phyloP scores from a whole-genome alignment of 768 basidiomycete genomes.

The Pholiota conissans region DNA sequence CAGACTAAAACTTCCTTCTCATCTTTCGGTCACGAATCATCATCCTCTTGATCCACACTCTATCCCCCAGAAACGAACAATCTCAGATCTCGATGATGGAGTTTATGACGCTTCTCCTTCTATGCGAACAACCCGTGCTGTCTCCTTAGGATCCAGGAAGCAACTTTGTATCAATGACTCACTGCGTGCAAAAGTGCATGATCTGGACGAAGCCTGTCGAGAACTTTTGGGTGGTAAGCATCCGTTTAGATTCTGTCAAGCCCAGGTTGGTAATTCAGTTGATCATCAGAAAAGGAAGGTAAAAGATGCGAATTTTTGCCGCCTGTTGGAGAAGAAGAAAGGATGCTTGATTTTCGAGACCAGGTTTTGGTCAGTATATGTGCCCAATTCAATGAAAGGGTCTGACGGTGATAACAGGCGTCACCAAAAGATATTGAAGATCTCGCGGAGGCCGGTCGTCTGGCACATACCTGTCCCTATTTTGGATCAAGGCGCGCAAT shows the following conservation, averaged over 20 bases:
- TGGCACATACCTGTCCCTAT: slow-evolving; percentile 81
- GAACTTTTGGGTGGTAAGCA: slow-evolving; percentile 70
- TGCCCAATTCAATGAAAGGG: not conserved
- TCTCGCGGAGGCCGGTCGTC: slow-evolving; percentile 70
- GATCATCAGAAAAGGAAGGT: slow-evolving; percentile 53
- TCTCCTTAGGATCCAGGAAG: slow-evolving; percentile 88
- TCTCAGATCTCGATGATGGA: slow-evolving; percentile 11
- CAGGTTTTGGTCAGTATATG: slow-evolving; percentile 67
- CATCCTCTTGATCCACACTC: slow-evolving; percentile 8
- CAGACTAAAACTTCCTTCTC: slow-evolving; percentile 54
- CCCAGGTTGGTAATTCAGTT: not conserved
- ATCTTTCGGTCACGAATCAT: slow-evolving; percentile 25
- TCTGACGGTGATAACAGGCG: slow-evolving; percentile 48
- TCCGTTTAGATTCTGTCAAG: not conserved
- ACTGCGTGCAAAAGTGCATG: slow-evolving; percentile 57
- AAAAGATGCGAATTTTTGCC: slow-evolving; percentile 81
- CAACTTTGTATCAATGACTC: slow-evolving; percentile 92
- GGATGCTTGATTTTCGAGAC: slow-evolving; percentile 83
- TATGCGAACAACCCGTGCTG: slow-evolving; percentile 47
- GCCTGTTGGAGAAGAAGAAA: slow-evolving; percentile 59
- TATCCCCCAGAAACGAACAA: slow-evolving; percentile 24
- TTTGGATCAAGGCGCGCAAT: slow-evolving; percentile 90
- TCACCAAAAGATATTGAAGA: slow-evolving; percentile 94
- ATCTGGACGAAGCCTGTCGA: slow-evolving; percentile 87
- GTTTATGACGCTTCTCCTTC: slow-evolving; percentile 25